phyloP scores from a whole-genome alignment of 2,329 filamentous ascomycete genomes.

The Fusarium fracticaudum region DNA sequence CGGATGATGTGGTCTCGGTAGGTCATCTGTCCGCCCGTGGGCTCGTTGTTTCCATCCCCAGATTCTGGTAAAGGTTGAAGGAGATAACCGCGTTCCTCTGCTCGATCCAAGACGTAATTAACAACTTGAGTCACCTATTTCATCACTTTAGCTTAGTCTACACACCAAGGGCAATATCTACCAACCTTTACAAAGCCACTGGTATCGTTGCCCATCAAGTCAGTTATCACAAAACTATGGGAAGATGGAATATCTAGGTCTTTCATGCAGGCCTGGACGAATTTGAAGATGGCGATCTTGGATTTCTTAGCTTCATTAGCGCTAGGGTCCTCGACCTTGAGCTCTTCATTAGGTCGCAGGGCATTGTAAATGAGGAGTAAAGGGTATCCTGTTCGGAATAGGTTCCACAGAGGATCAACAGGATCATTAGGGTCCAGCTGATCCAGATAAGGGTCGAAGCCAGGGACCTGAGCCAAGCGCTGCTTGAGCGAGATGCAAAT shows the following conservation, averaged over 20 bases:
- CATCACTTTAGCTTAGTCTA: neutral
- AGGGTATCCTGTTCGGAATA: constrained; percentile 84
- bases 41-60: constrained; percentile 59
- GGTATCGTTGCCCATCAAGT: constrained; percentile 92
- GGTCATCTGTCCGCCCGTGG: constrained; percentile 72
- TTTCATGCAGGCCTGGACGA: constrained; percentile 87
- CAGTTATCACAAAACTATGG: constrained; percentile 91
- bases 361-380: constrained; percentile 91
- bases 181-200: constrained; percentile 94
- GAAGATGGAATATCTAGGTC: constrained; percentile 81
- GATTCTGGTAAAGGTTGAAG: constrained; percentile 67
- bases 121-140: constrained; percentile 82
- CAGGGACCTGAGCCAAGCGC: constrained; percentile 83
- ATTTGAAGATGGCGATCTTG: constrained; percentile 91
- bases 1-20: constrained; percentile 88
- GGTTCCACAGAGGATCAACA: constrained; percentile 90
- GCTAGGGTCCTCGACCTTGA: constrained; percentile 72
- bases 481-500: constrained; percentile 89
- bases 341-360: constrained; percentile 73
- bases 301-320: constrained; percentile 77
- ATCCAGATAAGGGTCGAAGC: constrained; percentile 78
- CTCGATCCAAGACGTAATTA: constrained; percentile 88
- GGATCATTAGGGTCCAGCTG: constrained; percentile 78
- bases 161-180: neutral
- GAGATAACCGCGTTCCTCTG: constrained; percentile 81